phyloP scores from a whole-genome alignment of 331 rosid species.

The Rosa hybrid region DNA sequence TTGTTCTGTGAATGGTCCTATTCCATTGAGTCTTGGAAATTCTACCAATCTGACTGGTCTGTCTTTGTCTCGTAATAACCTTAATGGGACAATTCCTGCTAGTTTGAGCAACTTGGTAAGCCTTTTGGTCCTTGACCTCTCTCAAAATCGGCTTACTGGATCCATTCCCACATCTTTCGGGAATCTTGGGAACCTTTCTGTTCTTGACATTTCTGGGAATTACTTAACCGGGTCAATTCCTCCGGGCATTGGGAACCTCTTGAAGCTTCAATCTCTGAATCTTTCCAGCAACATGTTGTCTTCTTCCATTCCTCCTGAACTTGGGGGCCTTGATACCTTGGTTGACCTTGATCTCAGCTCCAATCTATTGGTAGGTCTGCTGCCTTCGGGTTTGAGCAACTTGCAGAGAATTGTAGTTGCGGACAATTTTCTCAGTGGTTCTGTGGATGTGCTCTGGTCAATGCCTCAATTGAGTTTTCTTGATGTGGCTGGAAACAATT shows the following conservation, averaged over 20 bases:
- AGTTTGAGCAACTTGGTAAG: conserved; percentile 51
- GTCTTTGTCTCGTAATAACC: conserved; percentile 66
- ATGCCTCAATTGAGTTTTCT: conserved; percentile 57
- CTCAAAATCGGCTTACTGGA: conserved; percentile 58
- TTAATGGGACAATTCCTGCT: conserved; percentile 62
- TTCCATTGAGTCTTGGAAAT: conserved; percentile 71
- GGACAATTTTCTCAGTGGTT: conserved; percentile 46
- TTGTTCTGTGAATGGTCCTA: conserved; percentile 60
- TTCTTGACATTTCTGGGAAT: conserved; percentile 69
- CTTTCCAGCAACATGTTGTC: conserved; percentile 62
- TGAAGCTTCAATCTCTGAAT: conserved; percentile 66
- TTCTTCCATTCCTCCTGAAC: conserved; percentile 56
- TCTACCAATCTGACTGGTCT: conserved; percentile 60
- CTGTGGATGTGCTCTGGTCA: conserved; percentile 64
- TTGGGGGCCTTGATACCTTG: conserved; percentile 62
- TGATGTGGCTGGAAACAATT: conserved; percentile 70
- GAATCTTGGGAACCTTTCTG: conserved; percentile 58
- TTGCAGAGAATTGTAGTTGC: conserved; percentile 56
- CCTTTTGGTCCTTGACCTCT: conserved; percentile 77
- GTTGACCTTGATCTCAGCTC: conserved; percentile 84
- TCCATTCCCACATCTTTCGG: conserved; percentile 49
- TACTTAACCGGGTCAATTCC: conserved; percentile 60
- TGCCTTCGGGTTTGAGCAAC: conserved; percentile 56
- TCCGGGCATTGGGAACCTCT: conserved; percentile 49
- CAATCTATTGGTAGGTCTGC: conserved; percentile 54